Base-by-base conservation (phyloP, 495 filamentous ascomycete species). In the Neurospora sublineolata region DNA sequence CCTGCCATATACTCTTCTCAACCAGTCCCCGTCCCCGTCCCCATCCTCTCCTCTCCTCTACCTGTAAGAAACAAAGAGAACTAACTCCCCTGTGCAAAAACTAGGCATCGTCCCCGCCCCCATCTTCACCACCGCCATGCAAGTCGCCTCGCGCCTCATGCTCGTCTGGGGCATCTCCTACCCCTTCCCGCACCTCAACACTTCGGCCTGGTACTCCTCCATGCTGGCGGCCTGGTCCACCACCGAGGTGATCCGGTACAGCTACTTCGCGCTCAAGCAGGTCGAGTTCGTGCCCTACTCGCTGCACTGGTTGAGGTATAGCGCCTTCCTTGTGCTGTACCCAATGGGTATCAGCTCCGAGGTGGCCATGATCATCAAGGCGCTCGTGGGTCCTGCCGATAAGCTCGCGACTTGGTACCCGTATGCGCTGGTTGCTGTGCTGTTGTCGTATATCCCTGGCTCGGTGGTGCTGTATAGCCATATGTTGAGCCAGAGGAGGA, bases 311-410 rank as follows among this genome's bases (percentile, higher is more conserved):
- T 83, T 96, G 83, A 84, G 93, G 79, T 99, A 99, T 78, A 97
- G 96, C 81, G 90, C 91, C 7, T 99, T 99, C 83, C 92, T 91
- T 77, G 82, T 97, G 30, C 86, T 99, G 23, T 99, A 99, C 78
- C 95, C 96, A 3, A 76, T 97, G 69, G 95, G 95, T 12, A 97
- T 97, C 73, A 84, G 84, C 14, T 94, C 92, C 80, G 95, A 99
- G 86, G 90, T 89, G 52, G 88, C 86, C 76, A 86, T 97, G 76
- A 89, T 97, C 44, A 89, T 87, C 72, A 80, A 81, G 75, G 89
- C 90, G n/a, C 86, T 91, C 3, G 84, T 91, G 40, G 84, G 79
- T 2, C 88, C 89, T 1, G 92, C 93, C 11, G 82, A 73, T 12
- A 78, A 74, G 5, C 44, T 77, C 72, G 77, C 79, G 67, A 79